phyloP scores from a whole-genome alignment of 768 basidiomycete species.

The Trametes elegans region DNA sequence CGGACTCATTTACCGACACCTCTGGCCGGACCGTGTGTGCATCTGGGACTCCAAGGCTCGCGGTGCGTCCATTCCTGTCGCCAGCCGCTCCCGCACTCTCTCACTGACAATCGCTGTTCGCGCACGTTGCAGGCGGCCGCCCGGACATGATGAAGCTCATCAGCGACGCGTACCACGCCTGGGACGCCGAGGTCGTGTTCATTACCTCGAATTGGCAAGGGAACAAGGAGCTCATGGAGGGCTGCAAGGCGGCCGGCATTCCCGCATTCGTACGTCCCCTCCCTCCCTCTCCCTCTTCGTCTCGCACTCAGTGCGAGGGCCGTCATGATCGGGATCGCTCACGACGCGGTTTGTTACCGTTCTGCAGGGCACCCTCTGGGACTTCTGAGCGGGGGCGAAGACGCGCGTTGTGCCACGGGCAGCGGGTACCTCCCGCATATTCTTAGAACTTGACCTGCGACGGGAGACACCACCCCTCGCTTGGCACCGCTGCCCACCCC shows the following conservation, averaged over 20 bases:
- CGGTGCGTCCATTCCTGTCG: conserved; percentile 22
- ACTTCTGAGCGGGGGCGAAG: conserved; percentile 30
- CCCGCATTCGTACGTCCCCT: conserved; percentile 35
- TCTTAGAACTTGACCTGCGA: conserved; percentile 14
- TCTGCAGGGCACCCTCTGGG: conserved; percentile 37
- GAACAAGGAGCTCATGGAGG: conserved; percentile 42
- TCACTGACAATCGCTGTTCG: too few species aligned
- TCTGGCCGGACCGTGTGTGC: conserved; percentile 37
- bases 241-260: conserved; percentile 35
- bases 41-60: conserved; percentile 43
- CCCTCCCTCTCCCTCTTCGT: not conserved
- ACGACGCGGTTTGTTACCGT: conserved; percentile 1
- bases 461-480: not conserved
- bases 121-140: conserved; percentile 34
- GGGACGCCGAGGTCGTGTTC: conserved; percentile 42
- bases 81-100: not conserved
- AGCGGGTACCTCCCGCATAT: not conserved
- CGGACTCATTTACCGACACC: conserved; percentile 38
- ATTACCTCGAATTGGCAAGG: conserved; percentile 43
- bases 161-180: conserved; percentile 35
- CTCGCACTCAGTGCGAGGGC: not conserved
- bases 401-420: not conserved
- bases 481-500: not conserved
- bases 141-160: conserved; percentile 39
- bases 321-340: not conserved